phyloP scores from a whole-genome alignment of 192 early-diverging fungal genomes.

The Backusella luteola region DNA sequence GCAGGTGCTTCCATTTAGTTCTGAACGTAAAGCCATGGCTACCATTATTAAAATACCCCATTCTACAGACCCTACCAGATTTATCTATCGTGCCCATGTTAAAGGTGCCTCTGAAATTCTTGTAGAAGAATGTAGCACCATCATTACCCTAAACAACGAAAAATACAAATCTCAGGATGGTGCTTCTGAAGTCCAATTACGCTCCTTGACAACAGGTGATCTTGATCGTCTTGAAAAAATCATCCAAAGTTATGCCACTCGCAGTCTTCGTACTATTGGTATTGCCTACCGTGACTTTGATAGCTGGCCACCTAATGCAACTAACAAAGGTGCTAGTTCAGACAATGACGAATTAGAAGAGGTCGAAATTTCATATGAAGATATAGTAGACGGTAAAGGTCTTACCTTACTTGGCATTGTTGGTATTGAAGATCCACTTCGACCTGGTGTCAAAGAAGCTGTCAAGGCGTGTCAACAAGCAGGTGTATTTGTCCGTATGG shows the following conservation, averaged over 20 bases:
- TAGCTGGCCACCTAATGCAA: conserved; percentile 46
- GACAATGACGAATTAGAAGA: conserved; percentile 25
- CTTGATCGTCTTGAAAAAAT: conserved; percentile 38
- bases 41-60: conserved; percentile 68
- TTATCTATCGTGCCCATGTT: conserved; percentile 73
- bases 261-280: conserved; percentile 91
- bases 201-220: conserved; percentile 35
- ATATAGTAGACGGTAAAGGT: conserved; percentile 47
- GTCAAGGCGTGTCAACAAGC: conserved; percentile 85
- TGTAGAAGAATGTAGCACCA: conserved; percentile 59
- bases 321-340: conserved; percentile 10
- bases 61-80: conserved; percentile 34
- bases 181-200: conserved; percentile 29
- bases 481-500: conserved; percentile 97
- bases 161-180: conserved; percentile 22
- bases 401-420: conserved; percentile 85
- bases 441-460: conserved; percentile 91
- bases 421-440: conserved; percentile 96
- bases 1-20: conserved; percentile 89
- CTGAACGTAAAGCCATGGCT: conserved; percentile 91
- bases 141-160: conserved; percentile 41
- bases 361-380: conserved; percentile 56
- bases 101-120: conserved; percentile 96
- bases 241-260: conserved; percentile 71
- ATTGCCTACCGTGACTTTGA: conserved; percentile 85